phyloP scores from a whole-genome alignment of 139 green algal genomes.

The Nannochloris sp. region DNA sequence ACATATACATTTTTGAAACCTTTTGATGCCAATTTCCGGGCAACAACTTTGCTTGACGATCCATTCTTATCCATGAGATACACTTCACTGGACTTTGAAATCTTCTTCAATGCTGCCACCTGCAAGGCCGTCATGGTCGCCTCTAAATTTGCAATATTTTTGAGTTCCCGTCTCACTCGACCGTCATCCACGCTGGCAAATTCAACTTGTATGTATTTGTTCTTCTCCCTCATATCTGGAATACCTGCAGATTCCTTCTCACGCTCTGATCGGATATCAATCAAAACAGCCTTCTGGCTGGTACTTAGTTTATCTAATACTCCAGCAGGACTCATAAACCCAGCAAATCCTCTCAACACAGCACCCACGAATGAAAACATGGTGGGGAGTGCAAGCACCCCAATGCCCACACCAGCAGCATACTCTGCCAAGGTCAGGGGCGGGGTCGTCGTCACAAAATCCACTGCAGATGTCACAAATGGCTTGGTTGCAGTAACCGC shows the following conservation, averaged over 20 bases:
- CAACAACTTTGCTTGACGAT: constrained; percentile 29
- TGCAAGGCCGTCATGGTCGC: constrained; percentile 60
- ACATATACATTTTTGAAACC: constrained; percentile 61
- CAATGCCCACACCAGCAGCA: constrained; percentile 8
- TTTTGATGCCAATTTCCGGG: constrained; percentile 28
- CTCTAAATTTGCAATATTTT: constrained; percentile 44
- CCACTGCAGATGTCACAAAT: constrained; percentile 25
- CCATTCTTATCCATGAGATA: constrained; percentile 75
- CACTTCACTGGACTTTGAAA: constrained; percentile 51
- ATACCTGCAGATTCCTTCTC: constrained; percentile 75
- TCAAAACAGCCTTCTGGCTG: constrained; percentile 45
- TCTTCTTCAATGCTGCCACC: constrained; percentile 60
- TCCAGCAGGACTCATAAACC: constrained; percentile 50
- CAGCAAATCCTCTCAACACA: constrained; percentile 41
- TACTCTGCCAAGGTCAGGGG: constrained; percentile 56
- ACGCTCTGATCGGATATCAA: constrained; percentile 63
- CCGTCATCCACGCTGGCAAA: constrained; percentile 54
- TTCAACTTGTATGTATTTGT: constrained; percentile 62
- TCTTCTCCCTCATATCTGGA: constrained; percentile 57
- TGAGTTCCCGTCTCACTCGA: constrained; percentile 58
- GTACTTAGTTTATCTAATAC: constrained; percentile 48
- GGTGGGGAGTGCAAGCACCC: constrained; percentile 24
- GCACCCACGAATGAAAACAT: constrained; percentile 39
- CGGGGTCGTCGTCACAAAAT: constrained; percentile 43
- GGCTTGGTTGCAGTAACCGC: constrained; percentile 37